phyloP scores from a whole-genome alignment of 1,284 basidiomycete genomes.

The Waitea zeae region DNA sequence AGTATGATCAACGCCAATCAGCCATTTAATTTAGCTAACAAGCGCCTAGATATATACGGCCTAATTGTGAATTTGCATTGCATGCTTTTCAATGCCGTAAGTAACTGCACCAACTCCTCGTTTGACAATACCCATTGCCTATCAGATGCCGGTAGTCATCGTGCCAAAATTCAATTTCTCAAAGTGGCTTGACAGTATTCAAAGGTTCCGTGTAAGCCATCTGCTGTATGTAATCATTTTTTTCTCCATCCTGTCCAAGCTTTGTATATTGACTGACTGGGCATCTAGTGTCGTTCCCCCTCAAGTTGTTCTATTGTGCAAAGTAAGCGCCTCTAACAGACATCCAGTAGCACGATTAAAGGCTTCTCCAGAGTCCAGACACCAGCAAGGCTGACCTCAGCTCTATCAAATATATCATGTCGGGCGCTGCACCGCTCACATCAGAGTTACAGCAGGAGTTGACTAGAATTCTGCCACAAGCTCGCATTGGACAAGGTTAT shows the following conservation, averaged over 20 bases:
- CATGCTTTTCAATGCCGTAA: constrained; percentile 33
- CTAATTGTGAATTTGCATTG: constrained; percentile 48
- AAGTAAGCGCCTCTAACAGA: constrained; percentile 18
- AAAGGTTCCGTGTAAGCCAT: constrained; percentile 47
- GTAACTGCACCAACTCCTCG: no score
- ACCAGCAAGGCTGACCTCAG: constrained; percentile 51
- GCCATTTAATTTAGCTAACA: no score
- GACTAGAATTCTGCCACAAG: constrained; percentile 34
- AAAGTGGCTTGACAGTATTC: constrained; percentile 50
- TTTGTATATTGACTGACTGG: no score
- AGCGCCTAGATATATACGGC: constrained; percentile 53
- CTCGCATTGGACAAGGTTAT: constrained; percentile 49
- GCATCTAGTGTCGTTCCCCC: constrained; percentile 45
- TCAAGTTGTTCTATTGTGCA: constrained; percentile 37
- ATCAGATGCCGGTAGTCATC: constrained; percentile 46
- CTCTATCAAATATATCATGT: constrained; percentile 38
- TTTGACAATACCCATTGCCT: no score
- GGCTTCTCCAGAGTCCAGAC: constrained; percentile 33
- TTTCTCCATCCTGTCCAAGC: no score
- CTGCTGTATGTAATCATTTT: constrained; percentile 26
- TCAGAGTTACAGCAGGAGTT: constrained; percentile 42
- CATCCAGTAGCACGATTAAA: constrained; percentile 3
- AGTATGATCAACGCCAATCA: no score
- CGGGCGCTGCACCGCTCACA: constrained; percentile 61
- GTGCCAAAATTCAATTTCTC: constrained; percentile 56